Base-by-base conservation (phyloP, 2,329 filamentous ascomycete species). In the Thielaviopsis populi region DNA sequence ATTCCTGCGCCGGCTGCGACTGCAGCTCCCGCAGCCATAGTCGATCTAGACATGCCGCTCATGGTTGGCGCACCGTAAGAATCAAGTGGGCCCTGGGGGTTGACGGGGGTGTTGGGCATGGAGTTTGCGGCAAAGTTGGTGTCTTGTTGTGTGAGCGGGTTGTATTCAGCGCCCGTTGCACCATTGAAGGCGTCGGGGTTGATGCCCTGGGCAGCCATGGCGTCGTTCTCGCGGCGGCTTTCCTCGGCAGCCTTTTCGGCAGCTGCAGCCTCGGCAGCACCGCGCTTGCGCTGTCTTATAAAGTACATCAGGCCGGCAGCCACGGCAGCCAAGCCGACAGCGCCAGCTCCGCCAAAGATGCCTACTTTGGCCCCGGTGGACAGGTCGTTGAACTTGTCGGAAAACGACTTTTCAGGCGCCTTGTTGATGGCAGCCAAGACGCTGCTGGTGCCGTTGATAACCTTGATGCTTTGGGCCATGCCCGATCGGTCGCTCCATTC, bases 381-480 rank as follows among this genome's bases (percentile, higher is more conserved):
- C 8, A 86, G 76, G 0, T 74, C 75, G 27, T 77, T 73, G 76
- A 79, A 86, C 68, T 82, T 84, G 27, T 85, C 74, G 5, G 75
- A 70, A 0, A 80, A 65, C 0, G 79, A 74, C 69, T 77, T 75
- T 15, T 76, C 69, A 1, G 76, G 75, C 15, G 72, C 67, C 15
- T 68, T 67, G 68, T 72, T 68, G 11, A 64, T 58, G 22, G 70
- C 70, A 66, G 73, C 71, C 68, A 85, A 73, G 6, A 71, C 74
- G 10, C 80, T 73, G 1, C 83, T 85, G 72, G 85, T 83, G 63
- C 81, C 81, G 80, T 71, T 71, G 63, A 75, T 72, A 40, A 80
- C 72, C 68, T 85, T 77, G 72, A 88, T 87, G 74, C 84, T 87
- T 69, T 85, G 69, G 76, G 78, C 87, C 62, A 74, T 76, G 61